Conservation (phyloP, 225 moss, liverwort and hornwort genomes). For the Sphagnum tenellum region DNA sequence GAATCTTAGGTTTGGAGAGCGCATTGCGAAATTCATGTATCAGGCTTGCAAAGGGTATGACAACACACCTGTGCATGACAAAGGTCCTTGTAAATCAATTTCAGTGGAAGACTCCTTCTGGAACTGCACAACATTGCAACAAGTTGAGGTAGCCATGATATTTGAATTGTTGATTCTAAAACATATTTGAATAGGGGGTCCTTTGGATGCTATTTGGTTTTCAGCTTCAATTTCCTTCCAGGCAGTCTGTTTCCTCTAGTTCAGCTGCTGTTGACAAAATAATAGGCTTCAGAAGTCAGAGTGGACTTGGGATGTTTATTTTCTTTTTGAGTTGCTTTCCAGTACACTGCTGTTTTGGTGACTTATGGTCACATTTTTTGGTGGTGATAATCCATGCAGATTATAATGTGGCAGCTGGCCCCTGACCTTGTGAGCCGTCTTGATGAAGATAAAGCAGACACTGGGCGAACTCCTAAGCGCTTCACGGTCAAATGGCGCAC, state of each 20-base stretch:
- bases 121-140: slow-evolving; percentile 33
- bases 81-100: slow-evolving; percentile 55
- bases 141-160: slow-evolving; percentile 21
- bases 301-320: no score
- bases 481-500: slow-evolving; percentile 59
- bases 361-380: no score
- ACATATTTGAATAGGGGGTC: not conserved
- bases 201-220: no score
- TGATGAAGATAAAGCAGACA: slow-evolving; percentile 54
- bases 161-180: not conserved
- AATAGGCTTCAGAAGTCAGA: no score
- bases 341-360: no score
- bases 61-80: slow-evolving; percentile 39
- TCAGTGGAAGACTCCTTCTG: slow-evolving; percentile 62
- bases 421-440: slow-evolving; percentile 45
- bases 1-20: slow-evolving; percentile 40
- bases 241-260: no score
- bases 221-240: no score
- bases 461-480: slow-evolving; percentile 33
- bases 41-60: slow-evolving; percentile 47
- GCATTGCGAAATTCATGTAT: slow-evolving; percentile 35
- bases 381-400: slow-evolving; percentile 10
- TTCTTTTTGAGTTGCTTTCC: no score
- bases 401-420: slow-evolving; percentile 37
- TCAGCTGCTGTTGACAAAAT: no score